A percentile compares a stretch with the other conserved stretches of the same genome.
These are phyloP conservation scores for Blepharisma stoltei DNA, from an alignment of 73 alveolate species.

Conservation along the genomic window DNA sequence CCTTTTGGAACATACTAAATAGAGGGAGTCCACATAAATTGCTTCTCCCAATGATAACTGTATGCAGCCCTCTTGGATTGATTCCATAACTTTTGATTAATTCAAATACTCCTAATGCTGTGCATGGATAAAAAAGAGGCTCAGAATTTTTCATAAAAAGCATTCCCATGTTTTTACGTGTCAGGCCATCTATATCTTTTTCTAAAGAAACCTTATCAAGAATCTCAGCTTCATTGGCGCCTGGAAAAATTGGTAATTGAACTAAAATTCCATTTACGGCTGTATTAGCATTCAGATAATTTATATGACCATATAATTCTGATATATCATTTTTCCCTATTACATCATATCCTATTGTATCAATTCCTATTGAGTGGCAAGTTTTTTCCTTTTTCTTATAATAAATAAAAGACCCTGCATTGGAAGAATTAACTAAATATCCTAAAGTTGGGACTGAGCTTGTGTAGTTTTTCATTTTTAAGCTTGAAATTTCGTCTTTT, in stretches of 20 bases:
- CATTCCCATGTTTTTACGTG: constrained; percentile 58
- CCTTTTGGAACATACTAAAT: constrained; percentile 43
- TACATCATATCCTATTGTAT: not conserved
- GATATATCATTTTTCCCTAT: not conserved
- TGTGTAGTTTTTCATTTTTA: not conserved
- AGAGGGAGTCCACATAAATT: constrained; percentile 79
- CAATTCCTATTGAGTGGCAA: not conserved
- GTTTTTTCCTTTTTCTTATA: not conserved
- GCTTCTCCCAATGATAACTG: constrained; percentile 54
- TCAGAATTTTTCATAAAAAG: not conserved
- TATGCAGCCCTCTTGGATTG: constrained; percentile 42
- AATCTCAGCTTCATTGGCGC: constrained; percentile 41
- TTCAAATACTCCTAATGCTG: constrained; percentile 45
- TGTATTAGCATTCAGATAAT: constrained; percentile 53
- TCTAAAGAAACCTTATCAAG: constrained; percentile 52
- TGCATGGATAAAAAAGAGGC: constrained; percentile 35
- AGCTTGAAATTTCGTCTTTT: not conserved
- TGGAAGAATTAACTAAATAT: not conserved
- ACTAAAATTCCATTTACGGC: constrained; percentile 58
- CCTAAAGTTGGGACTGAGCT: not conserved
- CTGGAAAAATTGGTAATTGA: constrained; percentile 43
- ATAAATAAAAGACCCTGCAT: not conserved
- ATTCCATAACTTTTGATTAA: constrained; percentile 20
- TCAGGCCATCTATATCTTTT: constrained; percentile 85
- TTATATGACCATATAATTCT: constrained; percentile 44